A percentile compares a stretch with the other conserved stretches of the same genome.
These are phyloP conservation scores for Bothriochloa decipiens DNA, from an alignment of 176 grass and related monocot genomes.

Conservation along the genomic window DNA sequence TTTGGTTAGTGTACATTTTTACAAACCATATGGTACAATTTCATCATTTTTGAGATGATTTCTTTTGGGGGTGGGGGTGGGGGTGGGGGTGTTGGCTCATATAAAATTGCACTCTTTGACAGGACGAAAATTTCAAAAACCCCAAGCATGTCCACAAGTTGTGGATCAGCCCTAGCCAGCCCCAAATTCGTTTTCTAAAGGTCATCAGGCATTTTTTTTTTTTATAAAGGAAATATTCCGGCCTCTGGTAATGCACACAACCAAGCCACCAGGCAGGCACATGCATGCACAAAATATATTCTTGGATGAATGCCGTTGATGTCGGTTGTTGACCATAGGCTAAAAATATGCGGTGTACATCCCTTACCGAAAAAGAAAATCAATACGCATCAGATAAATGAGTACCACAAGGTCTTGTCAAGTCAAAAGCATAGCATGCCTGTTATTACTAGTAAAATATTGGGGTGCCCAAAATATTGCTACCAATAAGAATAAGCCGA, in stretches of 20 bases:
- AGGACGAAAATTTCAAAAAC: not conserved
- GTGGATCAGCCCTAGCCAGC: not conserved
- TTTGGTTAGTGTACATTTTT: not conserved
- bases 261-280: not conserved
- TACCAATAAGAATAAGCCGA: not conserved
- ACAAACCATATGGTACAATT: not conserved
- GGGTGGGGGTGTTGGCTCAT: not conserved
- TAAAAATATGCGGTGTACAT: not conserved
- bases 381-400: conserved; percentile 1
- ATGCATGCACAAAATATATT: conserved; percentile 11
- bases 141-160: not conserved
- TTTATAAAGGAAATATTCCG: no score
- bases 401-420: conserved; percentile 41
- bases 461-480: not conserved
- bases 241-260: no score
- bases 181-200: not conserved
- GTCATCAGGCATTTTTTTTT: no score
- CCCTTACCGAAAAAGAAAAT: not conserved
- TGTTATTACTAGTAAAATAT: conserved; percentile 33
- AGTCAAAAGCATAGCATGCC: conserved; percentile 38
- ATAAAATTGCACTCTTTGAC: not conserved
- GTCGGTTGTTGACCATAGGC: not conserved
- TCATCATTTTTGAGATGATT: not conserved
- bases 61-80: not conserved
- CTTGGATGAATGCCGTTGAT: not conserved